Conservation (phyloP, 1,139 yeast genomes). For the Lodderomyces margitis region DNA sequence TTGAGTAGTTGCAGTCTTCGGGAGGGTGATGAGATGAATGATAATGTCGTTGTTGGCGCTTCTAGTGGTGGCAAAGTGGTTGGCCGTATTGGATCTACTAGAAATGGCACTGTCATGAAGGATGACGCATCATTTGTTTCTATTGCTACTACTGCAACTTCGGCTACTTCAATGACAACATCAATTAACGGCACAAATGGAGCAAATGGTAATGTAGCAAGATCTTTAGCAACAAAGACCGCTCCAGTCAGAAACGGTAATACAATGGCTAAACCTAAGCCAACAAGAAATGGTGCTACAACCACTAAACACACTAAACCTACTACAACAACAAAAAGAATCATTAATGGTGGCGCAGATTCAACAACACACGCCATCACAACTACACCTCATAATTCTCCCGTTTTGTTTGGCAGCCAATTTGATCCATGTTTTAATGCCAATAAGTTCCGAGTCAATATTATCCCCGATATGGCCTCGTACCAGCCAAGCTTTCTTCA, state of each 20-base stretch:
- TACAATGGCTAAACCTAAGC: not conserved
- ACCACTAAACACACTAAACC: not conserved
- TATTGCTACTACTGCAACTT: slow-evolving; percentile 4
- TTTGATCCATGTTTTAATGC: slow-evolving; percentile 2
- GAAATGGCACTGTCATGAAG: not conserved
- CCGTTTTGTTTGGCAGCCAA: not conserved
- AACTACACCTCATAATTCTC: not conserved
- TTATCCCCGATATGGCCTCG: slow-evolving; percentile 1
- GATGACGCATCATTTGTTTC: not conserved
- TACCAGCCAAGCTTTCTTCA: slow-evolving; percentile 4
- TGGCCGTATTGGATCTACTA: not conserved
- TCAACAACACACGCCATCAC: not conserved
- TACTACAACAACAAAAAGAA: not conserved
- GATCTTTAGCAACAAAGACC: not conserved
- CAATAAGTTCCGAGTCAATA: not conserved
- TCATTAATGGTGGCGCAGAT: not conserved
- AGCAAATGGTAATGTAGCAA: not conserved
- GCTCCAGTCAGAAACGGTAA: not conserved
- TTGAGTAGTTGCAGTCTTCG: not conserved
- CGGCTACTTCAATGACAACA: slow-evolving; percentile 1
- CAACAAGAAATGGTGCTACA: not conserved
- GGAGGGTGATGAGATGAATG: slow-evolving; percentile 3
- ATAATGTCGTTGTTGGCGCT: too few species aligned
- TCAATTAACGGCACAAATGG: slow-evolving; percentile 2
- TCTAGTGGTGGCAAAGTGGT: slow-evolving; percentile 1